phyloP scores from a whole-genome alignment of 1,284 basidiomycete species.

The Cryptococcus jaspeensis region DNA sequence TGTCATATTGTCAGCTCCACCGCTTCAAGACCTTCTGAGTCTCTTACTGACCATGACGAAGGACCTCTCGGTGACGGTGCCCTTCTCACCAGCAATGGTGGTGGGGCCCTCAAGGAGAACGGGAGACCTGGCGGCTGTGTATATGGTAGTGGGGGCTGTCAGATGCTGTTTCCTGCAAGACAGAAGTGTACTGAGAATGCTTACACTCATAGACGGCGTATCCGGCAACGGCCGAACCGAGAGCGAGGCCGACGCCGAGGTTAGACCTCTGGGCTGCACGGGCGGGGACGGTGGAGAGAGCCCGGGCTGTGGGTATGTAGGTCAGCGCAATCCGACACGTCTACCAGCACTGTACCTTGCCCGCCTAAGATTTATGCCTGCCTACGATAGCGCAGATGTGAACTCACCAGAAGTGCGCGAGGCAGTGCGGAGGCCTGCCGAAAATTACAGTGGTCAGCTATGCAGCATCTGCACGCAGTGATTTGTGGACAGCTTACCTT shows the following conservation, averaged over 20 bases:
- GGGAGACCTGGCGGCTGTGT: slow-evolving; percentile 21
- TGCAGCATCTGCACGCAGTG: not conserved
- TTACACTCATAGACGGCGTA: slow-evolving; percentile 41
- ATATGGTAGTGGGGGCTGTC: not conserved
- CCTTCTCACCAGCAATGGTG: slow-evolving; percentile 54
- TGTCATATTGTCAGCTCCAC: not conserved
- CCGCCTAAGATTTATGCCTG: too few relatives aligned
- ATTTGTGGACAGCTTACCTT: too few relatives aligned
- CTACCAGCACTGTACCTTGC: not conserved
- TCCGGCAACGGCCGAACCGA: slow-evolving; percentile 33
- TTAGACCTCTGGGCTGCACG: slow-evolving; percentile 26
- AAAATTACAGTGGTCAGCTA: slow-evolving; percentile 9
- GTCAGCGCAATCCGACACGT: slow-evolving; percentile 3
- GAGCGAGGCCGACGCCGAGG: slow-evolving; percentile 24
- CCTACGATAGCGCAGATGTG: not conserved
- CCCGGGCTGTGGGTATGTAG: slow-evolving; percentile 28
- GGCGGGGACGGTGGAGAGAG: slow-evolving; percentile 37
- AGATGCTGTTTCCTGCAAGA: not conserved
- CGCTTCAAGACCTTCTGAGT: not conserved
- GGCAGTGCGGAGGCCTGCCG: slow-evolving; percentile 43
- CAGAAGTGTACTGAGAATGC: slow-evolving; percentile 1
- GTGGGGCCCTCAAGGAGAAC: slow-evolving; percentile 47
- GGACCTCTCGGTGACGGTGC: slow-evolving; percentile 51
- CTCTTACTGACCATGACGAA: slow-evolving; percentile 52
- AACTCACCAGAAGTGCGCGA: slow-evolving; percentile 42